phyloP scores from a whole-genome alignment of 352 stramenopile species.

The Globisporangium abappressorium region DNA sequence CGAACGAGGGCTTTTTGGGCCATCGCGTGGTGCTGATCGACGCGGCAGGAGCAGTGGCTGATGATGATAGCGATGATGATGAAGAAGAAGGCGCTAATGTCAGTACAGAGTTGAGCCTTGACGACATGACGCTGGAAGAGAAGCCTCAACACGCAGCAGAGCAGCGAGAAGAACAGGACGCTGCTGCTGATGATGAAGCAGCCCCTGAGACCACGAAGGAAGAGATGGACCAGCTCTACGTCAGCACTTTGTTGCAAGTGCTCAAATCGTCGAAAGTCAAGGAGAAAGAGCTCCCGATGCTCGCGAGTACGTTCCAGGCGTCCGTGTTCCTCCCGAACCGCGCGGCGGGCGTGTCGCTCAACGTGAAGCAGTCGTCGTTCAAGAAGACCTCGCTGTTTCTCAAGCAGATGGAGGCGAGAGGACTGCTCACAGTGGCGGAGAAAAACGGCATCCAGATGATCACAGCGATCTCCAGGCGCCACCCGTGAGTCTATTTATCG shows the following conservation, averaged over 20 bases:
- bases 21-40: constrained; percentile 34
- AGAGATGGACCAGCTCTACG: constrained; percentile 76
- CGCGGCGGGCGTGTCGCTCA: constrained; percentile 47
- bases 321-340: constrained; percentile 63
- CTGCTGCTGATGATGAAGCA: constrained; percentile 18
- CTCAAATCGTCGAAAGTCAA: constrained; percentile 51
- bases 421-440: constrained; percentile 53
- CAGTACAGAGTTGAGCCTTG: constrained; percentile 2
- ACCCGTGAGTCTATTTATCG: constrained; percentile 52
- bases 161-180: constrained; percentile 6
- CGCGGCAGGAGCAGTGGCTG: constrained; percentile 5
- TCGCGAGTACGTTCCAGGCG: constrained; percentile 74
- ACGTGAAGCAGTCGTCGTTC: constrained; percentile 77
- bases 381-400: constrained; percentile 83
- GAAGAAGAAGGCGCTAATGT: constrained; percentile 6
- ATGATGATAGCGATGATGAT: constrained; percentile 5
- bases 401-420: constrained; percentile 53
- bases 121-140: constrained; percentile 40
- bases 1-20: constrained; percentile 61
- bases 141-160: constrained; percentile 10
- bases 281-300: constrained; percentile 76
- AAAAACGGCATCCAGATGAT: constrained; percentile 82
- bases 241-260: constrained; percentile 61
- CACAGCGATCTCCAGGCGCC: constrained; percentile 51
- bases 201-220: constrained; percentile 33